Percentiles rank a stretch among this genome's conserved stretches.
Conservation (phyloP, 2,329 filamentous ascomycete genomes). For the Magnaporthiopsis incrustans region DNA sequence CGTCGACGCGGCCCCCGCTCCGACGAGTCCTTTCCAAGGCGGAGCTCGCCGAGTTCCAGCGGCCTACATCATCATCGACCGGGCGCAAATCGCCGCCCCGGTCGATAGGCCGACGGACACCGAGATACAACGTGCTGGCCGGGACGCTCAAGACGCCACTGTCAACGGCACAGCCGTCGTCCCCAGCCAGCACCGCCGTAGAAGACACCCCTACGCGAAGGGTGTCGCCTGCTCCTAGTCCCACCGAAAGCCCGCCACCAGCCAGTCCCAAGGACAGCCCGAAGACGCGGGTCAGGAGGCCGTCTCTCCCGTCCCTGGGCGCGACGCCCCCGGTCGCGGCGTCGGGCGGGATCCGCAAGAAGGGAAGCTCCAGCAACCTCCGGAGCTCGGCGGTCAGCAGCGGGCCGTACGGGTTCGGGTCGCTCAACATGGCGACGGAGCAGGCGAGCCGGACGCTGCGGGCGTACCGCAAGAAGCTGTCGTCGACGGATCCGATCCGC, state of each 20-base stretch:
- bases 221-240: slow-evolving; percentile 31
- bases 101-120: slow-evolving; percentile 45
- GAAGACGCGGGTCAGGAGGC: slow-evolving; percentile 38
- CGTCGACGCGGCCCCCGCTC: slow-evolving; percentile 61
- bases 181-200: slow-evolving; percentile 25
- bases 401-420: slow-evolving; percentile 35
- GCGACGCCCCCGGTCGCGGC: slow-evolving; percentile 16
- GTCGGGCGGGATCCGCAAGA: slow-evolving; percentile 35
- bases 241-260: slow-evolving; percentile 38
- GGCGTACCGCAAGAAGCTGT: slow-evolving; percentile 55
- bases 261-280: slow-evolving; percentile 45
- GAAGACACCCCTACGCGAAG: slow-evolving; percentile 42
- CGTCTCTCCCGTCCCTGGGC: slow-evolving; percentile 46
- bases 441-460: slow-evolving; percentile 55
- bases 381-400: slow-evolving; percentile 18
- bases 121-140: slow-evolving; percentile 36
- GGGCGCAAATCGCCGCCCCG: slow-evolving; percentile 50
- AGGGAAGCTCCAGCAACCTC: slow-evolving; percentile 37
- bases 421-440: slow-evolving; percentile 55
- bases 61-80: slow-evolving; percentile 35
- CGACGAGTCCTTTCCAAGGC: slow-evolving; percentile 80
- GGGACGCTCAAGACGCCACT: slow-evolving; percentile 28
- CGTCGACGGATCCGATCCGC: slow-evolving; percentile 44
- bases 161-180: slow-evolving; percentile 25
- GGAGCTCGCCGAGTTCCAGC: slow-evolving; percentile 74